Base-by-base conservation (phyloP, 2,329 filamentous ascomycete genomes). In the Neofusicoccum parvum region DNA sequence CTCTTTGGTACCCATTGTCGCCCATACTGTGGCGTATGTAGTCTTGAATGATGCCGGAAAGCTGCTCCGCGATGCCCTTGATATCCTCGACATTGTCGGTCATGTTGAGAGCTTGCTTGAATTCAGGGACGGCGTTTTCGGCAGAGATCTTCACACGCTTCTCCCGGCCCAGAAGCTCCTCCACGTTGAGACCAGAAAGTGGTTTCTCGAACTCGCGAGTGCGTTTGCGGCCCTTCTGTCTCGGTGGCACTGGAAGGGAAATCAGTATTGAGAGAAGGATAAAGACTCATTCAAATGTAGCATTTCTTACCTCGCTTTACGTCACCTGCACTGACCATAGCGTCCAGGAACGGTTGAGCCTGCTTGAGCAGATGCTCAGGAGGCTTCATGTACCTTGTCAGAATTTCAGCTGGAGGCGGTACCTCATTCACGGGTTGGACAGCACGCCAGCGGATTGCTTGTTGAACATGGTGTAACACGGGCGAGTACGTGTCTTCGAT, bases 111-210 rank as follows among this genome's bases (percentile, higher is more conserved):
- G 89, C 85, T 75, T 92, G 92, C 74, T 94, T 96, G 85, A 97
- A 97, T 67, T 94, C 92, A 0, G 95, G 93, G 5, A 98, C 88
- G 1, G 94, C 88, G 69, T 98, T 98, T 10, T 90, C 85, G 0
- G 85, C 75, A 9, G 87, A 85, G 65, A 91, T 88, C 50, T 80
- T 83, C 73, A 82, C 78, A 34, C 79, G 80, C 53, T 83, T 86
- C 65, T 85, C 81, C 66, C 83, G 80, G 51, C 86, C 85, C n/a
- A 98, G 87, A 2, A 98, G 86, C 4, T 88, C 88, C 67, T 94
- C 90, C 45, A 98, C 86, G 71, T 98, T 91, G 46, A 99, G 88
- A 20, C 94, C 94, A 0, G 94, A 98, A 9, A 97, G 86, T 0
- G 95, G 95, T 71, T 94, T 94, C 66, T 90, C 85, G 0, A 85